Percentiles rank a stretch among this genome's conserved stretches.
These are phyloP conservation scores for Phyllosticta citribraziliensis DNA, from an alignment of 2,329 filamentous ascomycete species.

Conservation along the genomic window DNA sequence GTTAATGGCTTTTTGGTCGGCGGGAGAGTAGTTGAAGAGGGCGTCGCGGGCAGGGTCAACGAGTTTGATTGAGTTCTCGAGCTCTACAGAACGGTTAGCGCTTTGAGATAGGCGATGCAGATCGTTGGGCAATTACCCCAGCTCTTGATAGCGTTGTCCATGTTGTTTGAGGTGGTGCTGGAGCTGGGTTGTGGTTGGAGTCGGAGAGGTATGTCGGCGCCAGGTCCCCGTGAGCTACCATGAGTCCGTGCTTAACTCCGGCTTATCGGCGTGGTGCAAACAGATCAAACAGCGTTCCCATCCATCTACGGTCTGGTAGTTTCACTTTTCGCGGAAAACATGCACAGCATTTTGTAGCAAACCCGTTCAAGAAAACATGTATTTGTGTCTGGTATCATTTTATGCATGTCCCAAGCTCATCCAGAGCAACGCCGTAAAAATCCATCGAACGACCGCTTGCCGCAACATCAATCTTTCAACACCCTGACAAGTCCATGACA, in stretches of 20 bases:
- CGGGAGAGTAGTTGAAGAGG: conserved; percentile 72
- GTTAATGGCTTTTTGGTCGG: conserved; percentile 57
- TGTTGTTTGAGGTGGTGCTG: conserved; percentile 17
- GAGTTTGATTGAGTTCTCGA: conserved; percentile 72
- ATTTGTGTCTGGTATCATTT: not conserved
- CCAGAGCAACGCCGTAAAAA: not conserved
- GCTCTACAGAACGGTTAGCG: conserved; percentile 46
- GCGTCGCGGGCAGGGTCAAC: conserved; percentile 82
- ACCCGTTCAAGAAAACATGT: not conserved
- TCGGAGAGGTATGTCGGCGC: not conserved
- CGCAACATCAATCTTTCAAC: not conserved
- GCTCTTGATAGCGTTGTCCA: conserved; percentile 49
- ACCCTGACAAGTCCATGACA: not conserved
- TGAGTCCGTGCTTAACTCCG: conserved; percentile 7
- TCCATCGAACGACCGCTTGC: not conserved
- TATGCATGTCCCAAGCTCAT: not conserved
- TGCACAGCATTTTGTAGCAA: too few relatives aligned
- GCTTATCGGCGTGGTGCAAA: not conserved
- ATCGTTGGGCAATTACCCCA: conserved; percentile 42
- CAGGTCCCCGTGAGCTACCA: not conserved
- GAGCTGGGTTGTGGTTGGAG: not conserved
- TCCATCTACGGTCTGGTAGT: too few relatives aligned
- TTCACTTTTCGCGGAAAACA: too few relatives aligned
- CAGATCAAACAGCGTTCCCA: not conserved
- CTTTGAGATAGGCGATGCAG: conserved; percentile 8